These are phyloP conservation scores for Canna indica DNA, from an alignment of 176 grass and related monocot species.

Conservation along the genomic window DNA sequence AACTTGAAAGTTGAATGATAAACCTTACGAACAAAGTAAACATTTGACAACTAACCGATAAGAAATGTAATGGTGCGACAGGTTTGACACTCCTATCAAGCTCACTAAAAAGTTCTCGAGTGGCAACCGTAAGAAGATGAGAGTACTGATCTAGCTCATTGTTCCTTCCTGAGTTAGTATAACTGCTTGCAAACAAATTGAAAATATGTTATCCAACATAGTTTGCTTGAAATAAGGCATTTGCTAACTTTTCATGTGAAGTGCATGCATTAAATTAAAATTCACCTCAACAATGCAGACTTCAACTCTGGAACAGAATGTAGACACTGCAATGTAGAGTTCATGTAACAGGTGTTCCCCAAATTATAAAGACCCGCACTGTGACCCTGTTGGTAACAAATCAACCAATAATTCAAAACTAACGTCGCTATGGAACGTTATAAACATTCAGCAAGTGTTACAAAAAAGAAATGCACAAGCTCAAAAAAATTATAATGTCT, in stretches of 20 bases:
- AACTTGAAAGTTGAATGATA: no score
- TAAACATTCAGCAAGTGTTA: no score
- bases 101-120: slow-evolving; percentile 81
- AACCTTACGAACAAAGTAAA: no score
- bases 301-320: slow-evolving; percentile 97
- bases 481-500: background rate
- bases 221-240: slow-evolving; percentile 9
- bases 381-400: slow-evolving; percentile 53
- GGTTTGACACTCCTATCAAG: slow-evolving; percentile 78
- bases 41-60: slow-evolving; percentile 51
- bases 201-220: background rate
- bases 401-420: slow-evolving; percentile 12
- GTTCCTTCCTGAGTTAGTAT: slow-evolving; percentile 70
- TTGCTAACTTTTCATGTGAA: background rate
- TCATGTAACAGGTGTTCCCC: slow-evolving; percentile 99
- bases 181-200: slow-evolving; percentile 23
- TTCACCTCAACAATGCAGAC: slow-evolving; percentile 74
- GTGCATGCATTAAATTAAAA: background rate
- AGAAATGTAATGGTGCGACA: slow-evolving; percentile 85
- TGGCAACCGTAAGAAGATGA: slow-evolving; percentile 88
- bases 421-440: slow-evolving; percentile 5
- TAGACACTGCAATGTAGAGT: slow-evolving; percentile 95
- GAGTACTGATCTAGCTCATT: slow-evolving; percentile 76
- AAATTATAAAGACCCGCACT: slow-evolving; percentile 95
- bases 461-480: no score